Evolutionary conservation across 345 rosid genomes (phyloP).

Genomic region (Eucalyptus pauciflora): DNA sequence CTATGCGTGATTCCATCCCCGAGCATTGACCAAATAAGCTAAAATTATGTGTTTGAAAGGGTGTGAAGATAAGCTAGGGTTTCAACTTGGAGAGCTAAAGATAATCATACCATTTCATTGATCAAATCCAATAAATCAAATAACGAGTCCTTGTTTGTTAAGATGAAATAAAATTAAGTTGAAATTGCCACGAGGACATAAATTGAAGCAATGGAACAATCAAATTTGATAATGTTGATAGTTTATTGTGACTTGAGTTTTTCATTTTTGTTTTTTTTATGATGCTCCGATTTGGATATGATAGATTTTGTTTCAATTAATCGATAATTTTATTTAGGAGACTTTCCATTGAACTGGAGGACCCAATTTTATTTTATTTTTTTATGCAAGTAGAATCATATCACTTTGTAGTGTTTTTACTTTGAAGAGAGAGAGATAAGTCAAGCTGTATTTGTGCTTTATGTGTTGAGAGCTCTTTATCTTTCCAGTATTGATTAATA

Average conservation of each 20-base stretch:
- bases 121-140: not conserved
- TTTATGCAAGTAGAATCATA: too few species aligned
- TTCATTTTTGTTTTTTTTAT: not conserved
- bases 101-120: not conserved
- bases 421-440: not conserved
- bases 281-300: not conserved
- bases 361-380: fast-evolving
- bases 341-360: not conserved
- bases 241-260: not conserved
- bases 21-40: too few species aligned
- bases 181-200: not conserved
- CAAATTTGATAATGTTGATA: not conserved
- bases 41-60: not conserved
- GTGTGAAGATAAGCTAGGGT: not conserved
- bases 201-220: not conserved
- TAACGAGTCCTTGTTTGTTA: not conserved
- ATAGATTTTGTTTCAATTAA: not conserved
- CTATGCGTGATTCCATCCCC: too few species aligned
- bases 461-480: not conserved
- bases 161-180: not conserved
- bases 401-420: not conserved
- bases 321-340: not conserved
- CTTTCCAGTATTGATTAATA: not conserved
- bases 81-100: not conserved
- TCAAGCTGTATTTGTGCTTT: not conserved